Conservation (phyloP, 2,329 filamentous ascomycete genomes). For the Fusarium pseudograminearum region DNA sequence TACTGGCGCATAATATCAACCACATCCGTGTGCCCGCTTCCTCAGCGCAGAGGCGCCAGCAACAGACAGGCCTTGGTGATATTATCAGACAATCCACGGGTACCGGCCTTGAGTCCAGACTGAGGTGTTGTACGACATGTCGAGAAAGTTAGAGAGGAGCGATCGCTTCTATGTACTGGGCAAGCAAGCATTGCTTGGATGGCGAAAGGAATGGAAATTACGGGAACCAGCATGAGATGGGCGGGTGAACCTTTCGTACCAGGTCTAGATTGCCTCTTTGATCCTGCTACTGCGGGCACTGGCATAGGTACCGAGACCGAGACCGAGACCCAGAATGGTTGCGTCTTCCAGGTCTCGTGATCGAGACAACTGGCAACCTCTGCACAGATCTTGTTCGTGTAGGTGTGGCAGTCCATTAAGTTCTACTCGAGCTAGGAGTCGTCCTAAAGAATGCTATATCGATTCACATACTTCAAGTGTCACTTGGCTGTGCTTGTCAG, state of each 20-base stretch:
- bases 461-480: neutral
- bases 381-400: neutral
- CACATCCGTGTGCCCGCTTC: neutral
- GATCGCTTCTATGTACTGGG: neutral
- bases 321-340: neutral
- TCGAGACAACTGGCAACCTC: neutral
- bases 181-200: conserved; percentile 1
- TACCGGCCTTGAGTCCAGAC: conserved; percentile 17
- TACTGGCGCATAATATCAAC: neutral
- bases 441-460: neutral
- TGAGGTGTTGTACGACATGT: conserved; percentile 26
- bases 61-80: neutral
- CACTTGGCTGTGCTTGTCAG: neutral
- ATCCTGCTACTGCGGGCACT: conserved; percentile 27
- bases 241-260: conserved; percentile 11
- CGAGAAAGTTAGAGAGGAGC: conserved; percentile 1
- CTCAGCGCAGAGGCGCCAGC: neutral
- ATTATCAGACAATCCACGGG: conserved; percentile 6
- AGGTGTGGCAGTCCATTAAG: neutral
- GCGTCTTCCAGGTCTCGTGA: neutral
- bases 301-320: conserved; percentile 11
- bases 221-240: conserved; percentile 21
- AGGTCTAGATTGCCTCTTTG: conserved; percentile 9
- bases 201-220: conserved; percentile 20
- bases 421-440: neutral